Base-by-base conservation (phyloP, 1,284 basidiomycete species). In the Apiotrichum gracile region DNA sequence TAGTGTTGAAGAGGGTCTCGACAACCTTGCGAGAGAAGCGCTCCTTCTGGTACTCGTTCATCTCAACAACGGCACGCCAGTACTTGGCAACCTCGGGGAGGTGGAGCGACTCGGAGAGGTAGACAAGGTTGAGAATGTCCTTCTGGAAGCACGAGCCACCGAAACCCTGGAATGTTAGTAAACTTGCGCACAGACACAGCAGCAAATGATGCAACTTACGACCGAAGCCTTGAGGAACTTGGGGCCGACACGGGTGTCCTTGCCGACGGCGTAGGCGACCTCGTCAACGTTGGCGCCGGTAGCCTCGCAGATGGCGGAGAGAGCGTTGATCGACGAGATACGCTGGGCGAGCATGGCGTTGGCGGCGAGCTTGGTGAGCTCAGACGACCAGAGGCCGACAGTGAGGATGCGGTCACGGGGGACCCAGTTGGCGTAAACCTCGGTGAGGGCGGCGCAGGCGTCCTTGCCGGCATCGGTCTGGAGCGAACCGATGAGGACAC, bases 71-170 rank as follows among this genome's bases (percentile, higher is more conserved):
- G 73, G 91, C 87, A 49, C 82, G 82, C 94, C 94, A 99, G 81
- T 99, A 99, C 38, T 86, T 88, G 42, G 93, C 93, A n/a, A 99
- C 94, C 76, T 96, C 89, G 44, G 91, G 91, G 50, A 99, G 80
- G 76, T 97, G 90, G 56, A 93, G 79, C 61, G 86, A 91, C 79
- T 97, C 92, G 71, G 85, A 88, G 37, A 97, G 83, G 79, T 99
- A 99, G 49, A 97, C 94, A 55, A 99, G 80, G 80, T 98, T 99
- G 67, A 98, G 84, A 72, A 98, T 97, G 74, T 98, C 94, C 77
- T 96, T 96, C 78, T 97, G 92, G 88, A 99, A 99, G 79, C 96
- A 99, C 34, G 88, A 92, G 33, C 94, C 94, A 62, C 94, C 94
- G 67, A 97, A 98, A n/a, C 94, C 71, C 41, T 43, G 26, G 12